Conservation (phyloP, 2,329 filamentous ascomycete genomes). For the Microcyclospora tardicrescens region DNA sequence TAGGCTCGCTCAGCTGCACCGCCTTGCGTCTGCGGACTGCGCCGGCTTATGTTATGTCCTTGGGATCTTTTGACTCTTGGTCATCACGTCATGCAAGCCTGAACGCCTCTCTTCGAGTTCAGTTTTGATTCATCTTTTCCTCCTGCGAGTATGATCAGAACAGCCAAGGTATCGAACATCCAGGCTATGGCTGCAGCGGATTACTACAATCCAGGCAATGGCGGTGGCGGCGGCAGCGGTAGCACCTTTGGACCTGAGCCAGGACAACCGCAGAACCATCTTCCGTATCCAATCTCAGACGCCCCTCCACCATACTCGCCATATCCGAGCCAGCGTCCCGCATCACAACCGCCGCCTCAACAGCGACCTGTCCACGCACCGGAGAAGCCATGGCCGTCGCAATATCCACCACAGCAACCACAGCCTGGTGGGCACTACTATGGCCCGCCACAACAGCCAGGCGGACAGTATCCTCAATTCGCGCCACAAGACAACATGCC, state of each 20-base stretch:
- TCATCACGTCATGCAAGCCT: no score
- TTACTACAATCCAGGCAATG: slow-evolving; percentile 14
- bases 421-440: no score
- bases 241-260: neutral
- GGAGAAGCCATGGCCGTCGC: neutral
- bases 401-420: neutral
- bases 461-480: neutral
- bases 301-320: slow-evolving; percentile 17
- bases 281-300: slow-evolving; percentile 19
- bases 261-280: slow-evolving; percentile 6
- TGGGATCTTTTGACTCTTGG: no score
- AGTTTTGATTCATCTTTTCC: no score
- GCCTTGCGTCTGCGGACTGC: no score
- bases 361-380: slow-evolving; percentile 5
- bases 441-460: no score
- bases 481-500: neutral
- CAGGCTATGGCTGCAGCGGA: slow-evolving; percentile 17
- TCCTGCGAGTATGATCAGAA: no score
- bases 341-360: slow-evolving; percentile 16
- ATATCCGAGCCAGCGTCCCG: slow-evolving; percentile 13
- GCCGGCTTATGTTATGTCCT: no score
- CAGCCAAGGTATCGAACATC: no score
- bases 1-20: no score
- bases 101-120: no score
- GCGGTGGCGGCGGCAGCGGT: slow-evolving; percentile 3